Conservation (phyloP, 202 grass and related monocot genomes). For the Carex sylvatica region DNA sequence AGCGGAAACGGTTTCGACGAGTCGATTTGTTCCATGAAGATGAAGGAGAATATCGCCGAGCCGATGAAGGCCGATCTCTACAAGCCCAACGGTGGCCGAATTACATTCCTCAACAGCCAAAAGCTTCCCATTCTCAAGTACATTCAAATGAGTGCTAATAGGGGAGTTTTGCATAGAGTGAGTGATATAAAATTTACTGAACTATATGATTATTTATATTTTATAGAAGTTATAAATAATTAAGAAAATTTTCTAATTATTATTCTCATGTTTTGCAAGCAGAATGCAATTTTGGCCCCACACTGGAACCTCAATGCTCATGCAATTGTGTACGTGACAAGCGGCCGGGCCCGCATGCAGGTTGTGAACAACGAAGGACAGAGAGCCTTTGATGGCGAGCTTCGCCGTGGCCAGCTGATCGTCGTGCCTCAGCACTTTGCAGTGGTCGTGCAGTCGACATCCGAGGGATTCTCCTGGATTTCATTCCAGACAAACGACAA, state of each 20-base stretch:
- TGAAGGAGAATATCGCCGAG: constrained; percentile 34
- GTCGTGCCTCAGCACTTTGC: constrained; percentile 39
- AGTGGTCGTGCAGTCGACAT: constrained; percentile 16
- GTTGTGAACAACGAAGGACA: constrained; percentile 32
- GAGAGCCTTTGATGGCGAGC: constrained; percentile 42
- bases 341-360: constrained; percentile 36
- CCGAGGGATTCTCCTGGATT: constrained; percentile 39
- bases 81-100: constrained; percentile 33
- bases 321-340: constrained; percentile 31
- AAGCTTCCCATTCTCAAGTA: constrained; percentile 45
- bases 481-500: constrained; percentile 43
- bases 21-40: constrained; percentile 35
- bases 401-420: constrained; percentile 32
- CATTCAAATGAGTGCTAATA: constrained; percentile 44
- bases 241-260: background rate
- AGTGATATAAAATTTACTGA: background rate
- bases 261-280: constrained; percentile 8
- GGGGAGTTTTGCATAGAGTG: constrained; percentile 40
- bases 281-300: constrained; percentile 45
- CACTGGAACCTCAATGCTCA: constrained; percentile 54
- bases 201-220: background rate
- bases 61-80: constrained; percentile 34
- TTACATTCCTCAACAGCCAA: constrained; percentile 44
- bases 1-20: constrained; percentile 17
- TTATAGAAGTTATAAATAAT: background rate